phyloP scores from a whole-genome alignment of 768 basidiomycete species.

The Flagelloscypha sp. region DNA sequence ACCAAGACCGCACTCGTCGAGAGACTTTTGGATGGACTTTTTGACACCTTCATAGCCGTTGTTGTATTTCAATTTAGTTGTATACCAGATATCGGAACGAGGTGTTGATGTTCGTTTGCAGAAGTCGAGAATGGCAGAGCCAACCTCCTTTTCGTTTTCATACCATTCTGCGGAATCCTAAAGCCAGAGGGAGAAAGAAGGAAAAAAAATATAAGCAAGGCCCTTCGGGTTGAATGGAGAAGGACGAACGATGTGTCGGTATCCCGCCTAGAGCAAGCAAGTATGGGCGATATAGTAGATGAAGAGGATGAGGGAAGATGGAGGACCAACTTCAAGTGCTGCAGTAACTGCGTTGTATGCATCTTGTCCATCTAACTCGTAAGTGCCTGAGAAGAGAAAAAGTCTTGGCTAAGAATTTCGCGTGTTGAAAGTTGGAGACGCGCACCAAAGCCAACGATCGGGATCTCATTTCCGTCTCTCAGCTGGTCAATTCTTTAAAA shows the following conservation, averaged over 20 bases:
- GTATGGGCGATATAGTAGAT: conserved; percentile 7
- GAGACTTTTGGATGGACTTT: conserved; percentile 43
- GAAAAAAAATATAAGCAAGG: conserved; percentile 1
- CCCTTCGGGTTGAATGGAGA: too few relatives aligned
- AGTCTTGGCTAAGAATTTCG: background rate
- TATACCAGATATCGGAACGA: conserved; percentile 57
- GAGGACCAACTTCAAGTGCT: conserved; percentile 47
- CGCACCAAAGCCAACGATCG: conserved; percentile 51
- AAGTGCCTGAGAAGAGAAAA: conserved; percentile 32
- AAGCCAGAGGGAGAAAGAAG: conserved; percentile 1
- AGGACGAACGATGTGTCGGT: conserved; percentile 49
- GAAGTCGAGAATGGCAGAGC: conserved; percentile 51
- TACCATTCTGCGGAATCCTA: conserved; percentile 38
- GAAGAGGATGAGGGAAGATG: conserved; percentile 5
- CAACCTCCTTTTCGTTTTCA: conserved; percentile 62
- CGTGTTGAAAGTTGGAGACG: conserved; percentile 4
- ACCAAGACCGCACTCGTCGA: conserved; percentile 46
- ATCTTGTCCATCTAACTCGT: conserved; percentile 52
- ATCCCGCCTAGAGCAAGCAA: conserved; percentile 38
- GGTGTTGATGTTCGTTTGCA: conserved; percentile 37
- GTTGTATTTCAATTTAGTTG: conserved; percentile 61
- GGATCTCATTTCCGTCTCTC: conserved; percentile 46
- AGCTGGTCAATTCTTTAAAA: too few relatives aligned
- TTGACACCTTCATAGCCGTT: conserved; percentile 38
- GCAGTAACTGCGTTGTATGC: conserved; percentile 49